These are phyloP conservation scores for Tritrichomonas foetus DNA, from an alignment of 208 protist genomes.

Conservation along the genomic window DNA sequence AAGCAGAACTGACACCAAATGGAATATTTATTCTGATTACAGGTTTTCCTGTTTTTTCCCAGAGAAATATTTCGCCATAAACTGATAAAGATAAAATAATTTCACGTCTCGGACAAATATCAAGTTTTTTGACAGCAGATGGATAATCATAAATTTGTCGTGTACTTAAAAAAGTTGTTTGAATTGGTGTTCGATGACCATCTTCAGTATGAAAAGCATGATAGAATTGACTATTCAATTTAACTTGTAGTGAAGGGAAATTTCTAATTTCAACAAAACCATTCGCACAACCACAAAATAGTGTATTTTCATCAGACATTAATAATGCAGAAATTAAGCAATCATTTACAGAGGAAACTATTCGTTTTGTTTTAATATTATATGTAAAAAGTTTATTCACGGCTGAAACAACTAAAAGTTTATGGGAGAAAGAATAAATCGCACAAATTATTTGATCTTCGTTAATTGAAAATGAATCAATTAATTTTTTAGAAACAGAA, in stretches of 20 bases:
- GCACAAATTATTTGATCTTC: background rate
- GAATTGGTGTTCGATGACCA: background rate
- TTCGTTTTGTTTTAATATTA: background rate
- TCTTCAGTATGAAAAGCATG: background rate
- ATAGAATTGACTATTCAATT: background rate
- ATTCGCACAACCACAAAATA: background rate
- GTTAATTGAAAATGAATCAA: background rate
- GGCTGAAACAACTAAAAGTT: background rate
- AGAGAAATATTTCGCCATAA: background rate
- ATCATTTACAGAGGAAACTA: background rate
- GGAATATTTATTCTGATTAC: background rate
- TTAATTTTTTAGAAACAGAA: background rate
- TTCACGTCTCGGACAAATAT: background rate
- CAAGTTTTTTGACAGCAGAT: background rate
- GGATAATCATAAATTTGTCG: no score
- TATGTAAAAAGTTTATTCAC: background rate
- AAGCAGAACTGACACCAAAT: background rate
- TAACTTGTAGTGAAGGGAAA: background rate
- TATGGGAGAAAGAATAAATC: background rate
- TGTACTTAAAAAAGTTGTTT: no score
- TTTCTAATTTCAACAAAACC: background rate
- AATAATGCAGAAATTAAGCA: background rate
- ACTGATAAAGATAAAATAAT: background rate
- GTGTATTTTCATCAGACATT: background rate
- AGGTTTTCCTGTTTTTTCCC: background rate